These are phyloP conservation scores for Blastocystis sp. DNA, from an alignment of 352 stramenopile species.

Conservation along the genomic window DNA sequence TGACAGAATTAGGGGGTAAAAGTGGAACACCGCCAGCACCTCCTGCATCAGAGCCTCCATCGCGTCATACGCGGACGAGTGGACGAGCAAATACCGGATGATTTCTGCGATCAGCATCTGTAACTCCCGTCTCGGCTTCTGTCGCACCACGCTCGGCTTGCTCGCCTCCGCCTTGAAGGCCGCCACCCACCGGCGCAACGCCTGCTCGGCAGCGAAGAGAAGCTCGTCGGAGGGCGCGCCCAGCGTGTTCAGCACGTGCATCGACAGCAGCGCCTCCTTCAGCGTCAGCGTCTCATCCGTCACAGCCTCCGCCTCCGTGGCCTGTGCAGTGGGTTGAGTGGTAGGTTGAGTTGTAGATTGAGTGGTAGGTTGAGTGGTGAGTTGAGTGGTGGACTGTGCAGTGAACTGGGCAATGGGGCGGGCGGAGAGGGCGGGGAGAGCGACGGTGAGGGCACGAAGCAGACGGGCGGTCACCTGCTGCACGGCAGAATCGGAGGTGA, in stretches of 20 bases:
- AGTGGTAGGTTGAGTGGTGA: no score
- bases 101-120: neutral
- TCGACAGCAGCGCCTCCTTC: neutral
- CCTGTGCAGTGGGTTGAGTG: no score
- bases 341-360: no score
- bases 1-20: conserved; percentile 8
- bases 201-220: neutral
- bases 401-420: no score
- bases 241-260: conserved; percentile 28
- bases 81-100: neutral
- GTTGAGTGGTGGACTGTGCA: no score
- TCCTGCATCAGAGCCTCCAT: neutral
- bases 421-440: no score
- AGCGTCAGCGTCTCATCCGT: neutral
- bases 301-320: neutral
- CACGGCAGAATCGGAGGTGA: neutral
- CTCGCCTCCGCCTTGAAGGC: neutral
- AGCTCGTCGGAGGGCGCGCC: neutral
- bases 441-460: neutral
- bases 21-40: neutral
- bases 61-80: neutral
- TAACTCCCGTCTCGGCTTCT: neutral
- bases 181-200: neutral
- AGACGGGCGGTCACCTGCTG: neutral
- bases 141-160: neutral